These are phyloP conservation scores for Boletus barrowsii DNA, from an alignment of 768 basidiomycete species.

Conservation along the genomic window DNA sequence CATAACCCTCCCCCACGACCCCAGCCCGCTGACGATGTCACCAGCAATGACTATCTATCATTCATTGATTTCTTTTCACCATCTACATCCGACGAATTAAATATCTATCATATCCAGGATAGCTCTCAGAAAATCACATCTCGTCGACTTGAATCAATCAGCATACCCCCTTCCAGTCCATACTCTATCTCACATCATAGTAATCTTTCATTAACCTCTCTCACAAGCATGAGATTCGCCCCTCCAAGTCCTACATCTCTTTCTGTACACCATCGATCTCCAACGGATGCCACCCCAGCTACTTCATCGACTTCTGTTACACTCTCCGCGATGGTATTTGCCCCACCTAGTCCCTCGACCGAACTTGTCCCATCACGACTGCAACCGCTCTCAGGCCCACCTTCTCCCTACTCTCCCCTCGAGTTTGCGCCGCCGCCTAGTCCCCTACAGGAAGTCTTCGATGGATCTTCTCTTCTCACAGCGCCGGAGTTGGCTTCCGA, in stretches of 20 bases:
- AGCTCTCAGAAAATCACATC: background rate
- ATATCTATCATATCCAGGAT: slow-evolving; percentile 2
- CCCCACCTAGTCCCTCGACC: slow-evolving; percentile 24
- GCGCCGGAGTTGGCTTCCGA: slow-evolving; percentile 46
- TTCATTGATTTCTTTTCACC: slow-evolving; percentile 47
- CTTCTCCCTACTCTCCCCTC: slow-evolving; percentile 30
- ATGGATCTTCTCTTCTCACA: slow-evolving; percentile 45
- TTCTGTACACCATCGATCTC: slow-evolving; percentile 5
- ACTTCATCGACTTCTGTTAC: slow-evolving; percentile 15
- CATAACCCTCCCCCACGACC: slow-evolving; percentile 13
- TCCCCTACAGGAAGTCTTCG: background rate
- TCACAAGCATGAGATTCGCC: slow-evolving; percentile 33
- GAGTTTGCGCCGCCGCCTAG: slow-evolving; percentile 27
- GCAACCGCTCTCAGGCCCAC: slow-evolving; percentile 22
- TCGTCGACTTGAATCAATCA: slow-evolving; percentile 19
- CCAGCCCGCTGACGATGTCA: slow-evolving; percentile 15
- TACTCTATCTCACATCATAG: slow-evolving; percentile 11
- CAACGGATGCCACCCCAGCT: slow-evolving; percentile 4
- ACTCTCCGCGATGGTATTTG: slow-evolving; percentile 31
- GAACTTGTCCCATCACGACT: slow-evolving; percentile 8
- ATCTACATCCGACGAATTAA: slow-evolving; percentile 17
- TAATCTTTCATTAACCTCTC: slow-evolving; percentile 23
- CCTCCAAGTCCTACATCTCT: slow-evolving; percentile 26
- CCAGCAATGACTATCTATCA: slow-evolving; percentile 39
- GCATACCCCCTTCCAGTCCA: slow-evolving; percentile 16